Evolutionary conservation across 2,329 filamentous ascomycete species (phyloP), one percentile per base, ranked within the genome.

Genomic region (Rutstroemia sp.): DNA sequence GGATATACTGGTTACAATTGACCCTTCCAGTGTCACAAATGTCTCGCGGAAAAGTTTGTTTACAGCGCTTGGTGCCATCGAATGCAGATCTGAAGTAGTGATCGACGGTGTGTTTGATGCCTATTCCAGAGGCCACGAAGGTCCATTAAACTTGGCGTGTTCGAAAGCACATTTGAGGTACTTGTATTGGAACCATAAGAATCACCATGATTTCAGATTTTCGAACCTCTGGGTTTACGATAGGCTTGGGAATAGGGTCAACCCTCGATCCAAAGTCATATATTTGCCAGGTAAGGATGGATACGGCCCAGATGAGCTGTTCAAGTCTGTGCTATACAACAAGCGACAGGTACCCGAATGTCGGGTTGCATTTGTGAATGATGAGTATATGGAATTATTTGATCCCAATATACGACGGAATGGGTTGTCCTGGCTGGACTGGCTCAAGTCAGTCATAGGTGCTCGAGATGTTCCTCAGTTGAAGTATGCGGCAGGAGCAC

Each of bases 241-340:
- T 14, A 41, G 38, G 14, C 38, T 41, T 41, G 14, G 38, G 16
- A 7, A 9, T 41, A 41, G 14, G 38, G 38, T 41, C 18, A 41
- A 18, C 14, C 18, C 38, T 18, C 18, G 34, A 21, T 45, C 12
- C 14, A 46, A 48, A 9, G 5, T 54, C 14, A 56, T 63, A 23
- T 62, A 63, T 49, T 39, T 63, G 14, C 54, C 48, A 30, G 47
- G 23, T 19, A 46, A 57, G 16, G 54, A 60, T 19, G 59, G 60
- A 50, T 63, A 58, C 53, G 51, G 58, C 34, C 57, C 59, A 12
- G 30, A 48, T 6, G 56, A 60, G 42, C 58, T 63, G n/a, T 48
- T 63, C 3, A 62, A 53, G 55, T 30, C 60, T 7, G 41, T 39
- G 10, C 25, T 18, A n/a, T 14, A 60, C 27, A 51, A 54, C 5